Evolutionary conservation across 768 basidiomycete genomes (phyloP).

Genomic region (Mycena sanguinolenta): DNA sequence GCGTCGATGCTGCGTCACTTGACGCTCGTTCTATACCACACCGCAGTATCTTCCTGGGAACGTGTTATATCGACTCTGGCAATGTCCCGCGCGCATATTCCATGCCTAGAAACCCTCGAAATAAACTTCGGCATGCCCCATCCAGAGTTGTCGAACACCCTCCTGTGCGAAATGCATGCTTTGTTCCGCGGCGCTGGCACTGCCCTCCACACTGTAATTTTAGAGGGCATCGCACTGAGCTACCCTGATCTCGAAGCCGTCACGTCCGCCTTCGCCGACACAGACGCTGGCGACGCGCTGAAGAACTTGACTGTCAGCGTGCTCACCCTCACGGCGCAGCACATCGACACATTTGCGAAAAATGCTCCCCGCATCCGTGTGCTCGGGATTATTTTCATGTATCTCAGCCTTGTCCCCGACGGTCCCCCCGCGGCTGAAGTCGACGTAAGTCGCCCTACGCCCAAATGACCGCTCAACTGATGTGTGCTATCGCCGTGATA

Average conservation of each 20-base stretch:
- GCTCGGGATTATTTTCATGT: conserved; percentile 25
- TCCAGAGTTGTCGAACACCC: not conserved
- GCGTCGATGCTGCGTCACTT: conserved; percentile 20
- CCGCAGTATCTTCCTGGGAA: conserved; percentile 12
- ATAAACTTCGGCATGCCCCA: conserved; percentile 27
- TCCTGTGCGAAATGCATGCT: conserved; percentile 19
- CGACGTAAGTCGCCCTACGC: conserved; percentile 1
- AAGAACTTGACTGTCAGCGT: conserved; percentile 25
- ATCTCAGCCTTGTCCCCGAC: conserved; percentile 17
- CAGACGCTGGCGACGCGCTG: conserved; percentile 11
- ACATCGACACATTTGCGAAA: conserved; percentile 23
- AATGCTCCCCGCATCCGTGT: conserved; percentile 11
- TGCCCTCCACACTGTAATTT: conserved; percentile 19
- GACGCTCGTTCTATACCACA: conserved; percentile 13
- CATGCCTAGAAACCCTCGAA: conserved; percentile 20
- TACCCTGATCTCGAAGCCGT: conserved; percentile 9
- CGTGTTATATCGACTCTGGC: conserved; percentile 14
- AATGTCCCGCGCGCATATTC: conserved; percentile 14
- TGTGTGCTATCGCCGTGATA: no score
- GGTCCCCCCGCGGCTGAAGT: not conserved
- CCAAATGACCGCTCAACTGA: not conserved
- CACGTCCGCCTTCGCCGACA: conserved; percentile 10
- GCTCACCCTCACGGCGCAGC: conserved; percentile 12
- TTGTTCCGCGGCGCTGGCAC: conserved; percentile 17
- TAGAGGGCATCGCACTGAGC: conserved; percentile 29